Evolutionary conservation across 2,329 filamentous ascomycete species (phyloP).

Genomic region (Botrytis pseudocinerea): DNA sequence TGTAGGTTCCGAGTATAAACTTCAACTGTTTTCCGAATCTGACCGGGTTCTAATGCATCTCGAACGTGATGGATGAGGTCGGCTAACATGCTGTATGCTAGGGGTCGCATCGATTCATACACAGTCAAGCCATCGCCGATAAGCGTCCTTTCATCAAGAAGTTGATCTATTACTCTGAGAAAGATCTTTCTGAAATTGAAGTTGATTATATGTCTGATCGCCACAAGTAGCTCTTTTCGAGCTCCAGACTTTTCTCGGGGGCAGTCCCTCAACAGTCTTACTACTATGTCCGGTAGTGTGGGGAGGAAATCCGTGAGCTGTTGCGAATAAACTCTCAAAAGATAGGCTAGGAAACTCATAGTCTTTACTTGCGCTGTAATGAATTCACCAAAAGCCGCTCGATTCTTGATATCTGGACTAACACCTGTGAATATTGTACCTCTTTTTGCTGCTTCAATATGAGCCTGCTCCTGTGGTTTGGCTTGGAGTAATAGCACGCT

Average conservation of each 20-base stretch:
- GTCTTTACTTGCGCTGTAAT: constrained; percentile 98
- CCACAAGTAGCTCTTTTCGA: constrained; percentile 91
- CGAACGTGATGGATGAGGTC: constrained; percentile 97
- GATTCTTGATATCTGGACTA: constrained; percentile 88
- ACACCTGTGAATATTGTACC: constrained; percentile 89
- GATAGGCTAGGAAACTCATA: constrained; percentile 96
- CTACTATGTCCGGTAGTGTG: constrained; percentile 82
- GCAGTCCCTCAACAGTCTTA: constrained; percentile 88
- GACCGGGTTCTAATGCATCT: constrained; percentile 81
- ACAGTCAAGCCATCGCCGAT: constrained; percentile 96
- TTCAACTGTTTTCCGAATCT: constrained; percentile 93
- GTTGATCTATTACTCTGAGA: constrained; percentile 87
- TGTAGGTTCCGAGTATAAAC: constrained; percentile 97
- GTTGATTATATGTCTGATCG: constrained; percentile 97
- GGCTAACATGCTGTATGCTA: constrained; percentile 97
- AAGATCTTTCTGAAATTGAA: constrained; percentile 98
- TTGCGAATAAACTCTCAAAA: constrained; percentile 83
- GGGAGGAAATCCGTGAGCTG: constrained; percentile 87
- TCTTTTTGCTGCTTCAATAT: constrained; percentile 76
- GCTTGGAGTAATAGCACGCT: constrained; percentile 85
- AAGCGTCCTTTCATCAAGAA: constrained; percentile 89
- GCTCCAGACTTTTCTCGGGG: constrained; percentile 91
- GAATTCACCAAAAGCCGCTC: constrained; percentile 93
- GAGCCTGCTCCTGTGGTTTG: constrained; percentile 88
- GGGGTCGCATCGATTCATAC: constrained; percentile 90